A percentile compares a stretch with the other conserved stretches of the same genome.
phyloP scores from a whole-genome alignment of 768 basidiomycete species.

The Glaciozyma martinii region DNA sequence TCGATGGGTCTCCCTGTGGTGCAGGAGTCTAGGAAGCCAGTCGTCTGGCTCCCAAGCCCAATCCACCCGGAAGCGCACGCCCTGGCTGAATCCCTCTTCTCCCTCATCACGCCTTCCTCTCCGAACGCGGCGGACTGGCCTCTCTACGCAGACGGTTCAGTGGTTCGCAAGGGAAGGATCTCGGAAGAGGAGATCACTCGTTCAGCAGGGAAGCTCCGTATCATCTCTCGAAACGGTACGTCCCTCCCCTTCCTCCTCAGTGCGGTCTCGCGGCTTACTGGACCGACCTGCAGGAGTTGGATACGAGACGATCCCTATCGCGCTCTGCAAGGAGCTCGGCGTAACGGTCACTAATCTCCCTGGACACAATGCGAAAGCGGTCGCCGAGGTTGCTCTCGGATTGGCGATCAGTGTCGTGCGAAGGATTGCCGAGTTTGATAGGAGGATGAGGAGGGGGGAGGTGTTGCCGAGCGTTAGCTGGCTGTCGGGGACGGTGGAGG shows the following conservation, averaged over 20 bases:
- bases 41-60: conserved; percentile 8
- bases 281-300: conserved; percentile 6
- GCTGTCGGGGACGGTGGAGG: conserved; percentile 31
- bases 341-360: conserved; percentile 23
- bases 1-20: too few species aligned
- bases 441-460: conserved; percentile 3
- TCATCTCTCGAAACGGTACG: conserved; percentile 25
- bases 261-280: background rate
- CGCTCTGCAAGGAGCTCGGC: background rate
- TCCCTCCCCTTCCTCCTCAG: background rate
- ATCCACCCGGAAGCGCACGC: conserved; percentile 12
- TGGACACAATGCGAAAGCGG: conserved; percentile 16
- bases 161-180: conserved; percentile 9
- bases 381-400: conserved; percentile 16
- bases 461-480: background rate
- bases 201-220: background rate
- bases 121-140: conserved; percentile 7
- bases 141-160: background rate
- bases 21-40: background rate
- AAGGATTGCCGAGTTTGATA: conserved; percentile 8
- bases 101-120: conserved; percentile 8
- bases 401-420: conserved; percentile 8
- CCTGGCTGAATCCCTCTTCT: conserved; percentile 10
- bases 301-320: conserved; percentile 17
- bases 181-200: background rate